These are phyloP conservation scores for Parastagonospora nodorum DNA, from an alignment of 2,329 filamentous ascomycete species.

Conservation along the genomic window DNA sequence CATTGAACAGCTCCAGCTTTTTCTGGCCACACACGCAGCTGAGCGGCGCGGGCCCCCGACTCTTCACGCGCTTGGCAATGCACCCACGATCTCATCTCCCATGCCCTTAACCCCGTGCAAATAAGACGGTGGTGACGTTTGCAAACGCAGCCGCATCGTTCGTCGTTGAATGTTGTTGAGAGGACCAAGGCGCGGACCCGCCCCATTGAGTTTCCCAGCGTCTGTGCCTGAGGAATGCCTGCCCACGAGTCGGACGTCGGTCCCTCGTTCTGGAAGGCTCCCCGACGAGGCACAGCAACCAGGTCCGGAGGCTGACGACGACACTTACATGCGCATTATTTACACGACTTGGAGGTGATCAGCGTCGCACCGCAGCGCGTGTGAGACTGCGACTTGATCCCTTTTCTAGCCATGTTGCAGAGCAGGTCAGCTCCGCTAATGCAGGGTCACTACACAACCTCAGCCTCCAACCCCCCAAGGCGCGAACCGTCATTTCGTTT, in stretches of 20 bases:
- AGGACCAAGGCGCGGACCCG: background rate
- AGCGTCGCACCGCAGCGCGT: background rate
- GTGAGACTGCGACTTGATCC: background rate
- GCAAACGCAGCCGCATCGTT: constrained; percentile 1
- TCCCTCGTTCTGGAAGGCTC: constrained; percentile 1
- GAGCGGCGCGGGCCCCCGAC: too few species aligned
- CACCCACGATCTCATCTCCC: too few species aligned
- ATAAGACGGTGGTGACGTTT: constrained; percentile 5
- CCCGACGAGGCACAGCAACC: constrained; percentile 6
- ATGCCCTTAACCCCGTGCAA: background rate
- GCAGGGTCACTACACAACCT: background rate
- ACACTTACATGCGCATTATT: background rate
- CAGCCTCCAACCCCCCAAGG: background rate
- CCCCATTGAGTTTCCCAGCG: background rate
- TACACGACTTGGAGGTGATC: background rate
- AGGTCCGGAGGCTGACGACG: constrained; percentile 5
- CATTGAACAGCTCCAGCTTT: background rate
- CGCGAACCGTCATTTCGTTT: background rate
- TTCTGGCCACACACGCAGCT: too few species aligned
- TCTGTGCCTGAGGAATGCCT: background rate
- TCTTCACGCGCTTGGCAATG: too few species aligned
- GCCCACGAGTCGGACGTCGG: background rate
- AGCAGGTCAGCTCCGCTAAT: background rate
- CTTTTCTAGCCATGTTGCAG: constrained; percentile 1
- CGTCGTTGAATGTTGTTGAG: background rate